Conservation (phyloP, 2,329 filamentous ascomycete species). For the Ambrosiella beaveri region DNA sequence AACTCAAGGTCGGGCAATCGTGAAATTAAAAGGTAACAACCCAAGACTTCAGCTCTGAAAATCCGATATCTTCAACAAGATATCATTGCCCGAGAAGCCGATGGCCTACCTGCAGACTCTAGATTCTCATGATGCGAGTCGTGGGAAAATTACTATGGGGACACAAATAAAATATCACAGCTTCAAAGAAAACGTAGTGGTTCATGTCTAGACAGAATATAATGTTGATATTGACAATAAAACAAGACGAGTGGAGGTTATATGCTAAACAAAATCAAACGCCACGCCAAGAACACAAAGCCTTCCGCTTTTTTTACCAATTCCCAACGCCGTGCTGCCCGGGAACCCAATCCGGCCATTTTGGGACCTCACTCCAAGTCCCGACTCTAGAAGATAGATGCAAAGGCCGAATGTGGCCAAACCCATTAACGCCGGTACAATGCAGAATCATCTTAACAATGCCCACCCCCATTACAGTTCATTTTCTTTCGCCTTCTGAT, state of each 20-base stretch:
- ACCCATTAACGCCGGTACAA: background rate
- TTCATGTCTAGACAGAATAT: too few relatives aligned
- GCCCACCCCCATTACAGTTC: background rate
- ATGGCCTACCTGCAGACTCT: too few relatives aligned
- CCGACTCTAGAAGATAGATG: background rate
- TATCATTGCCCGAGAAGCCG: too few relatives aligned
- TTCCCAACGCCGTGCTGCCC: background rate
- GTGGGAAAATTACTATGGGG: too few relatives aligned
- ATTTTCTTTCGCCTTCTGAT: slow-evolving; percentile 19
- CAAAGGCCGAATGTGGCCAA: background rate
- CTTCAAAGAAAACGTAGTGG: too few relatives aligned
- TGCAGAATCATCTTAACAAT: background rate
- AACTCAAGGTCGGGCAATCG: too few relatives aligned
- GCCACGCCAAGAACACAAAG: background rate
- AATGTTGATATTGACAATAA: background rate
- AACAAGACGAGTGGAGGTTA: slow-evolving; percentile 3
- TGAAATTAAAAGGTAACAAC: too few relatives aligned
- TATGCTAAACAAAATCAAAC: background rate
- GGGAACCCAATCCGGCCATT: background rate
- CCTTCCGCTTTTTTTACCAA: background rate
- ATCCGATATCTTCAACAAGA: too few relatives aligned
- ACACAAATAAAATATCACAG: too few relatives aligned
- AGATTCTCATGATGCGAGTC: too few relatives aligned
- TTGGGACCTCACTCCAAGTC: background rate
- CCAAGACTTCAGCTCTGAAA: too few relatives aligned